Conservation (phyloP, 371 early-diverging fungal species). For the Actinomortierella wolfii region DNA sequence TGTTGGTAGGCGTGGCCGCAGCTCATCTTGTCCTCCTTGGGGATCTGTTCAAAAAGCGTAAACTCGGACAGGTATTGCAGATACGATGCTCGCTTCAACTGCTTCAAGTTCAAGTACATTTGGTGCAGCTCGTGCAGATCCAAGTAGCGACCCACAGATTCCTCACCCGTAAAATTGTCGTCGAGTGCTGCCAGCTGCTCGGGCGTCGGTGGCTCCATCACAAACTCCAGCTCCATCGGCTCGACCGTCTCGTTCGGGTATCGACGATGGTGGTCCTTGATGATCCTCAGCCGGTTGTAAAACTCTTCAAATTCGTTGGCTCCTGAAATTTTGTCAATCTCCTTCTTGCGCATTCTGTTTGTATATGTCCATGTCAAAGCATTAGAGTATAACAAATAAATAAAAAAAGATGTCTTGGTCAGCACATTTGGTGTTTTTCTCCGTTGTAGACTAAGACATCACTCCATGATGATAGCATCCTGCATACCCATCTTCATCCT, state of each 20-base stretch:
- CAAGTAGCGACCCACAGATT: constrained; percentile 82
- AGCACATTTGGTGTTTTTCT: background rate
- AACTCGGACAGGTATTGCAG: constrained; percentile 78
- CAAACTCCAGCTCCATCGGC: constrained; percentile 81
- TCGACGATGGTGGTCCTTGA: constrained; percentile 86
- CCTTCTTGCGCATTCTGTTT: constrained; percentile 65
- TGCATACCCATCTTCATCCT: constrained; percentile 75
- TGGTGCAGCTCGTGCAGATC: constrained; percentile 84
- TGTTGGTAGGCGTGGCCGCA: constrained; percentile 61
- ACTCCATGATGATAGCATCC: background rate
- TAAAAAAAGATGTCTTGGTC: background rate
- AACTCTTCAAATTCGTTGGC: constrained; percentile 84
- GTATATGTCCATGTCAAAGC: background rate
- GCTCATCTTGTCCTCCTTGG: constrained; percentile 68
- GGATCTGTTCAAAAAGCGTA: constrained; percentile 66
- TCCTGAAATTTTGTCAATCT: constrained; percentile 76
- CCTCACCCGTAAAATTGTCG: constrained; percentile 91
- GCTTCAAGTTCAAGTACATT: constrained; percentile 82
- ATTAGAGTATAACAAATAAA: background rate
- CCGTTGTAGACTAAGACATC: background rate
- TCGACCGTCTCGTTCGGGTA: constrained; percentile 82
- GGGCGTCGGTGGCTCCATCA: constrained; percentile 61
- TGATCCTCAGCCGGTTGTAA: constrained; percentile 79
- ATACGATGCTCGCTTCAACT: constrained; percentile 75
- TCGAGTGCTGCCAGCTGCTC: constrained; percentile 75